phyloP scores from a whole-genome alignment of 495 filamentous ascomycete species.

The Aspergillus carlsbadensis region DNA sequence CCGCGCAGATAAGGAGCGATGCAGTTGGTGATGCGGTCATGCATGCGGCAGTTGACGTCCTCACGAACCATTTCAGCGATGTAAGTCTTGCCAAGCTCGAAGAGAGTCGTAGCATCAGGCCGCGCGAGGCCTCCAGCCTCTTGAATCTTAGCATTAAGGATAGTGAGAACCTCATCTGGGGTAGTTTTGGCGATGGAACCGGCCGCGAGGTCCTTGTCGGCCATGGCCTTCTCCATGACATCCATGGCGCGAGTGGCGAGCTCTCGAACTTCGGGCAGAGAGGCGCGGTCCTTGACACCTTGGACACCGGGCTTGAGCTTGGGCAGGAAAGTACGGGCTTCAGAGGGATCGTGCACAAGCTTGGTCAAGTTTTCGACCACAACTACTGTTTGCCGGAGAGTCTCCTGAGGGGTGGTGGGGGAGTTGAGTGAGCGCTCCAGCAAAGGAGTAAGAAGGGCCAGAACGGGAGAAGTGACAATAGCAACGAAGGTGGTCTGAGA shows the following conservation, averaged over 20 bases:
- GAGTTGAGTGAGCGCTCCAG: slow-evolving; percentile 91
- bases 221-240: slow-evolving; percentile 95
- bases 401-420: slow-evolving; percentile 88
- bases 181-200: slow-evolving; percentile 68
- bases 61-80: slow-evolving; percentile 85
- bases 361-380: slow-evolving; percentile 99
- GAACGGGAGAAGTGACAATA: slow-evolving; percentile 93
- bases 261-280: slow-evolving; percentile 91
- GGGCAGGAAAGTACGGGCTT: slow-evolving; percentile 93
- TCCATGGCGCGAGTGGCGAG: slow-evolving; percentile 77
- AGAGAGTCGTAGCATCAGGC: slow-evolving; percentile 61
- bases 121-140: slow-evolving; percentile 59
- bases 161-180: slow-evolving; percentile 69
- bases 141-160: slow-evolving; percentile 74
- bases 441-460: slow-evolving; percentile 94
- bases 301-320: slow-evolving; percentile 95
- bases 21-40: slow-evolving; percentile 64
- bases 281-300: slow-evolving; percentile 80
- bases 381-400: slow-evolving; percentile 90
- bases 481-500: slow-evolving; percentile 99
- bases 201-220: slow-evolving; percentile 53
- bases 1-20: slow-evolving; percentile 73
- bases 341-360: slow-evolving; percentile 94
- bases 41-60: slow-evolving; percentile 79
- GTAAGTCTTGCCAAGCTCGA: slow-evolving; percentile 67